A percentile compares a stretch with the other conserved stretches of the same genome.
These are phyloP conservation scores for Yamagishiella unicocca DNA, from an alignment of 139 green algal species.

Conservation along the genomic window DNA sequence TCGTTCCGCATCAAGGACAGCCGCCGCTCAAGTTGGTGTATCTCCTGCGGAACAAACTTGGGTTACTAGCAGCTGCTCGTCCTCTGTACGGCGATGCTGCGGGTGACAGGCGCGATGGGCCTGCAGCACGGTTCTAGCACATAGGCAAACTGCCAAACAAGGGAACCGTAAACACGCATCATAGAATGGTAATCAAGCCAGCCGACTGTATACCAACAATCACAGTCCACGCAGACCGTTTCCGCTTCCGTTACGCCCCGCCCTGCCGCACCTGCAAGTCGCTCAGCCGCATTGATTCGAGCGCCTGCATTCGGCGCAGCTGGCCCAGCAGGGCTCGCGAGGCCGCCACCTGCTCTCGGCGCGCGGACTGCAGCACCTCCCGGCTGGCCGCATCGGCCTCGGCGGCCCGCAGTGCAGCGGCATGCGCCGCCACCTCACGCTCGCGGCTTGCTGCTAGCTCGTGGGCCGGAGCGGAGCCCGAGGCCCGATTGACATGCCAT, in stretches of 20 bases:
- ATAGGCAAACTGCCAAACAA: neutral
- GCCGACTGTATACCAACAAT: neutral
- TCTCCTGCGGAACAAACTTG: neutral
- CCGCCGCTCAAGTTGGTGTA: conserved; percentile 8
- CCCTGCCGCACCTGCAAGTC: conserved; percentile 33
- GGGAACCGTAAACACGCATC: neutral
- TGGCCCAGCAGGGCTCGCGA: conserved; percentile 19
- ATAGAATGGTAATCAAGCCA: neutral
- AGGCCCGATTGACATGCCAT: no score
- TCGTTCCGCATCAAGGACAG: neutral
- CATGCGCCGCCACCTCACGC: neutral
- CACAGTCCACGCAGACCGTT: no score
- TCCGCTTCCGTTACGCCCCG: no score
- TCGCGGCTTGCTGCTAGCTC: neutral
- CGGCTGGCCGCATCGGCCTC: neutral
- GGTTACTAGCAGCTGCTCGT: neutral
- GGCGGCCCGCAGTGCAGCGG: conserved; percentile 1
- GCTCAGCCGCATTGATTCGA: conserved; percentile 17
- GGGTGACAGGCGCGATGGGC: neutral
- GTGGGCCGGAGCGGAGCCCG: no score
- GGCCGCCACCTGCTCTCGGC: conserved; percentile 10
- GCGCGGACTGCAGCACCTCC: conserved; percentile 5
- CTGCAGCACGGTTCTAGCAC: neutral
- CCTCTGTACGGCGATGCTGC: neutral
- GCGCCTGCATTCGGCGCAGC: conserved; percentile 27